Evolutionary conservation across 2,329 filamentous ascomycete genomes (phyloP).

Genomic region (Botrytis aclada): DNA sequence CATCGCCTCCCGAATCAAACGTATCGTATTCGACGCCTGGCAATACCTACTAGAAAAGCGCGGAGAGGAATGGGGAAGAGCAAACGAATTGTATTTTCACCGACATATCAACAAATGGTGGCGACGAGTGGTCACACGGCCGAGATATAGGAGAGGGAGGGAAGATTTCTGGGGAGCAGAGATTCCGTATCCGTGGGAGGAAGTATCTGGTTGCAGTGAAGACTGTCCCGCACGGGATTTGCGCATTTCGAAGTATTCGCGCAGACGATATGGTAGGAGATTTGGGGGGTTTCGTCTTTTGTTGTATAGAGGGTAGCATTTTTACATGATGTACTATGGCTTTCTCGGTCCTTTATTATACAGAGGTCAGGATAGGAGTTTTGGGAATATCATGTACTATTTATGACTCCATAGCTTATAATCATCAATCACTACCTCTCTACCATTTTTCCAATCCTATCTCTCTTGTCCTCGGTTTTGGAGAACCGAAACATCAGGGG

Average conservation of each 20-base stretch:
- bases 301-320: not conserved
- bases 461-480: no score
- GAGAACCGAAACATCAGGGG: not conserved
- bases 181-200: not conserved
- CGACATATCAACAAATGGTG: no score
- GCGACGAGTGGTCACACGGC: no score
- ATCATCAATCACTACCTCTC: not conserved
- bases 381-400: not conserved
- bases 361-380: rapidly evolving
- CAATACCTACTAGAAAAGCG: no score
- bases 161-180: no score
- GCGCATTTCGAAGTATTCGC: not conserved
- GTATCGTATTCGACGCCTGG: no score
- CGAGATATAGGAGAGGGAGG: not conserved
- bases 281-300: not conserved
- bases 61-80: no score
- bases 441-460: not conserved
- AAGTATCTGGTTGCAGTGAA: rapidly evolving
- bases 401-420: not conserved
- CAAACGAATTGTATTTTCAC: no score
- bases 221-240: not conserved
- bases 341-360: not conserved
- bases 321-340: not conserved
- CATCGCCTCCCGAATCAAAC: no score
- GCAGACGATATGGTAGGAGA: not conserved